Evolutionary conservation across 2,329 filamentous ascomycete species (phyloP).

Genomic region (Fusarium sororula): DNA sequence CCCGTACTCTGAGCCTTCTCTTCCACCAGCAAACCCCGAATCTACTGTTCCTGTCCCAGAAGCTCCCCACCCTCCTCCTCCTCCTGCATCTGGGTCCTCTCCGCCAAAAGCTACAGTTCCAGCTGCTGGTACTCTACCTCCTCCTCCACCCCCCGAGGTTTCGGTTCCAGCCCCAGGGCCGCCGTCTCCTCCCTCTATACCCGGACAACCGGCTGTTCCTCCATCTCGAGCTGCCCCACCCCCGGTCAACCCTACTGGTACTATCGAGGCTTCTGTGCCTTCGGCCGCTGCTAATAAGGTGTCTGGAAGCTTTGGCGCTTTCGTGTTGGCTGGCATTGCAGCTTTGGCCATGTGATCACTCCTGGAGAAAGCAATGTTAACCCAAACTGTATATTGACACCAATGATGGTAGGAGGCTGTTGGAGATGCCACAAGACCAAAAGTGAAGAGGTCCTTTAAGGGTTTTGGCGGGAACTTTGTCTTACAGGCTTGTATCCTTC

Average conservation of each 20-base stretch:
- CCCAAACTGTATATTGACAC: not conserved
- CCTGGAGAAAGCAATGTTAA: not conserved
- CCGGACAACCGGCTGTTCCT: slow-evolving; percentile 1
- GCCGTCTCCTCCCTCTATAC: not conserved
- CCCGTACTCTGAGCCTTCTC: not conserved
- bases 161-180: not conserved
- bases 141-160: not conserved
- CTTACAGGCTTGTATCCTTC: too few species aligned
- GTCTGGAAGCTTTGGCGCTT: slow-evolving; percentile 48
- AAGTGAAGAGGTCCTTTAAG: too few species aligned
- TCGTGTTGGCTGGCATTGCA: slow-evolving; percentile 51
- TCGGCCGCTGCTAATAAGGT: slow-evolving; percentile 51
- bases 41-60: not conserved
- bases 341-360: slow-evolving; percentile 48
- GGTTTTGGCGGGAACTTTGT: too few species aligned
- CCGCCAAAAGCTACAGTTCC: not conserved
- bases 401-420: not conserved
- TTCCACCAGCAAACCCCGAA: not conserved
- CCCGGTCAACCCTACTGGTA: not conserved
- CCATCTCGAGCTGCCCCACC: slow-evolving; percentile 8
- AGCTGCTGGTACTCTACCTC: not conserved
- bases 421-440: too few species aligned
- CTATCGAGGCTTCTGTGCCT: slow-evolving; percentile 39
- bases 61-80: not conserved
- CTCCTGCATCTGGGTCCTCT: not conserved